Base-by-base conservation (phyloP, 768 basidiomycete genomes). In the Hypsizygus marmoreus region DNA sequence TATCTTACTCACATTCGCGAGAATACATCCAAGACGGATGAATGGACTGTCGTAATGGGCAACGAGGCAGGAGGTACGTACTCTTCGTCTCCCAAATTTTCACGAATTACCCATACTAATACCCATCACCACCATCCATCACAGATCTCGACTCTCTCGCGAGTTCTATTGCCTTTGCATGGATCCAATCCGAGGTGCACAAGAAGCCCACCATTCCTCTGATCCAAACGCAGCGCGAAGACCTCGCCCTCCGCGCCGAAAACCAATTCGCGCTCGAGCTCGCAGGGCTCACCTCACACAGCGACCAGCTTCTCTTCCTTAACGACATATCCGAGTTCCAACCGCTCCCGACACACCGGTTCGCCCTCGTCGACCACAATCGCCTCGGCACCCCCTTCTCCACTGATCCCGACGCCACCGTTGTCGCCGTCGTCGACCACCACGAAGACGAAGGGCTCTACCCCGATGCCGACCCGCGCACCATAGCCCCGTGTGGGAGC, bases 311-410 rank as follows among this genome's bases (percentile, higher is more conserved):
- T 2, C 73, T 95, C 22, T 84, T 82, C 47, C 63, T 84, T 14
- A 79, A 80, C 45, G 90, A 95, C 54, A 45, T 93, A n/a, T 68
- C 77, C 0, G 53, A 63, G 6, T 56, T 72, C n/a, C 43, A 62
- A 34, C 64, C 76, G 1, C 74, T 76, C 47, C 78, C 80, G 0
- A 80, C 79, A 4, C 72, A 73, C 12, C 72, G 67, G 5, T 91
- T 91, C 58, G 88, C 82, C 0, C 75, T 99, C 13, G 92, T 97
- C 33, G 97, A 99, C 64, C 95, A 97, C 66, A 99, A 98, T 59
- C 72, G 73, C 6, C 75, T 97, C 16, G 67, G 64, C 20, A 56
- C 69, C 1, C 56, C 58, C 28, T 86, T 80, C 60, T 52, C 66
- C 2, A 29, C 49, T 2, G 61, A 67, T 30, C 74, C 72, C 50